Evolutionary conservation across 1,284 basidiomycete species (phyloP).

Genomic region (Puccinia triticina): DNA sequence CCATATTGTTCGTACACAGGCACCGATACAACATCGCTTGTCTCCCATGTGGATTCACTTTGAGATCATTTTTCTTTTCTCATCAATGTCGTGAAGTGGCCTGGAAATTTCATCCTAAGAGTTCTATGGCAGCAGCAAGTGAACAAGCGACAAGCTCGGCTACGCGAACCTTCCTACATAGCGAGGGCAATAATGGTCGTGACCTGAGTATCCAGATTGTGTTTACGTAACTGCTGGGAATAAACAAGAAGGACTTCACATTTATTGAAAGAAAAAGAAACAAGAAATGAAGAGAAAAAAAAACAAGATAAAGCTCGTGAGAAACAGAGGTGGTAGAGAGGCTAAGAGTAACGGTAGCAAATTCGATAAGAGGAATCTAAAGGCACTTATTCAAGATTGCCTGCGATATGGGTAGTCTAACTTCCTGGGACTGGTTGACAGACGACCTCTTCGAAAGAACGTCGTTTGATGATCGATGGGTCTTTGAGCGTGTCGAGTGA

Average conservation of each 20-base stretch:
- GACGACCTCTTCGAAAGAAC: conserved; percentile 17
- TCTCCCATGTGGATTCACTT: too few species aligned
- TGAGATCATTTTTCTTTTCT: too few species aligned
- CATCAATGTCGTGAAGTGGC: too few species aligned
- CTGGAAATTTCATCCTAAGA: too few species aligned
- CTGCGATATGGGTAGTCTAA: neutral
- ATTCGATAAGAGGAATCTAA: neutral
- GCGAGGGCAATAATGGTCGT: too few species aligned
- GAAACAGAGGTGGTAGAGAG: neutral
- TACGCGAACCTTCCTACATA: too few species aligned
- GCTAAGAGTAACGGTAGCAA: neutral
- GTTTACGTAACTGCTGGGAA: neutral
- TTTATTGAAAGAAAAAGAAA: neutral
- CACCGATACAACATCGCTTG: too few species aligned
- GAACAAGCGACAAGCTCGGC: too few species aligned
- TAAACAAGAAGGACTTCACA: neutral
- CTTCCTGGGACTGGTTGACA: conserved; percentile 26
- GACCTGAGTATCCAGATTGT: neutral
- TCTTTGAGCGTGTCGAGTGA: conserved; percentile 44
- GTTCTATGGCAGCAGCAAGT: too few species aligned
- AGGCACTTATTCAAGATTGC: conserved; percentile 4
- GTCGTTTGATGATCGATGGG: neutral
- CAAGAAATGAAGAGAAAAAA: neutral
- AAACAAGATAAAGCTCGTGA: conserved; percentile 4
- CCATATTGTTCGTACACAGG: too few species aligned